Evolutionary conservation across 2,329 filamentous ascomycete species (phyloP), one percentile per base, ranked within the genome.

Genomic region (Domatiomyces catenatus): DNA sequence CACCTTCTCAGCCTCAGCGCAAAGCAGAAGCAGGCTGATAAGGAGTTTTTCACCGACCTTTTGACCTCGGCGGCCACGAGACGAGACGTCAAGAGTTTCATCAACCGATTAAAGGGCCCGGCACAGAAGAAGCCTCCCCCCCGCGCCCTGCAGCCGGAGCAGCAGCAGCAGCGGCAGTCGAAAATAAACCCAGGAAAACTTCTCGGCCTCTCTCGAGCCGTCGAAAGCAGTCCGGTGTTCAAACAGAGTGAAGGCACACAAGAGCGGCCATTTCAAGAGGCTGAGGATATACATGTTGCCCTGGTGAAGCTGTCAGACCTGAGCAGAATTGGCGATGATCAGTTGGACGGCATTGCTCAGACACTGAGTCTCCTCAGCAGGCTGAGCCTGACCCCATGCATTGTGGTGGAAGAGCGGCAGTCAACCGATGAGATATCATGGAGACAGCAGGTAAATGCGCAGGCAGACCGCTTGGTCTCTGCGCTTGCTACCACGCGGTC

Each of bases 51-150:
- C 60, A 75, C 93, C 28, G 89, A 87, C 15, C 78, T 96, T 2
- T 73, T 98, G 28, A 86, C 86, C 61, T 87, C 89, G 17, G 87
- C 88, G 8, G 85, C 89, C 5, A 95, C 90, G 0, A 94, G 89
- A 67, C 81, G 92, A 60, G 92, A 98, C 69, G 88, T 89, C 46
- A 89, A 85, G 66, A 81, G 86, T 39, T 98, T 95, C 63, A 75
- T 98, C 15, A 84, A 92, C 59, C 89, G 87, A 54, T 94, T 95
- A 64, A 81, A 79, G 64, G 48, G 44, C 2, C 17, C 51, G 18
- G 36, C 39, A 17, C 26, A 46, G 50, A 60, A 46, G 50, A 60
- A 56, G 55, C 50, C 49, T 50, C 61, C 58, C 50, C 50, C 46
- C 28, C n/a, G 47, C 15, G 22, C 46, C 5, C 46, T 53, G 19